Conservation (phyloP, 805 yeast genomes). For the Nakazawaea laoshanensis region DNA sequence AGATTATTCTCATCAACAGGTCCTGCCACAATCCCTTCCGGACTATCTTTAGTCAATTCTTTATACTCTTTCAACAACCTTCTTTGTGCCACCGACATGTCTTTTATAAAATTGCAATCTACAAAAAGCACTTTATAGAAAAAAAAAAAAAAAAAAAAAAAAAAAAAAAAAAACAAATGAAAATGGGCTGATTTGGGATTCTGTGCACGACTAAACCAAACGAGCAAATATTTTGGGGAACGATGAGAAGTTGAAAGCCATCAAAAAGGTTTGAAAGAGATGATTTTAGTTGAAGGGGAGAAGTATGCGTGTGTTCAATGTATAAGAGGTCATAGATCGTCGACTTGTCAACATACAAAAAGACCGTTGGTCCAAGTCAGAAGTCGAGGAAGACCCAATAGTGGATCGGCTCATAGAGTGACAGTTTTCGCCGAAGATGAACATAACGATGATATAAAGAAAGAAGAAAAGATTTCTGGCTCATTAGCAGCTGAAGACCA, state of each 20-base stretch:
- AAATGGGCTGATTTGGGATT: too few species aligned
- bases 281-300: slow-evolving; percentile 74
- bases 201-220: too few species aligned
- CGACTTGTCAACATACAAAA: slow-evolving; percentile 73
- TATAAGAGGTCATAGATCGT: slow-evolving; percentile 87
- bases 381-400: slow-evolving; percentile 80
- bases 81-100: slow-evolving; percentile 58
- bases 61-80: slow-evolving; percentile 84
- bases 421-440: slow-evolving; percentile 44
- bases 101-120: too few species aligned
- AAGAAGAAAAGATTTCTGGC: neutral
- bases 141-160: too few species aligned
- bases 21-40: slow-evolving; percentile 94
- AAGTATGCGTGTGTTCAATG: slow-evolving; percentile 83
- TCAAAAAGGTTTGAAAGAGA: slow-evolving; percentile 16
- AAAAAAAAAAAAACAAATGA: too few species aligned
- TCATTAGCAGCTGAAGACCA: slow-evolving; percentile 9
- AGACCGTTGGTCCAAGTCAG: slow-evolving; percentile 82
- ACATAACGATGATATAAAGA: too few species aligned
- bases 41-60: slow-evolving; percentile 77
- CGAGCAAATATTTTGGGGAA: too few species aligned
- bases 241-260: neutral
- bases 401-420: slow-evolving; percentile 46
- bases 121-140: too few species aligned
- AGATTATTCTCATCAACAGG: slow-evolving; percentile 51